phyloP scores from a whole-genome alignment of 2,329 filamentous ascomycete species.

The Acarospora socialis region DNA sequence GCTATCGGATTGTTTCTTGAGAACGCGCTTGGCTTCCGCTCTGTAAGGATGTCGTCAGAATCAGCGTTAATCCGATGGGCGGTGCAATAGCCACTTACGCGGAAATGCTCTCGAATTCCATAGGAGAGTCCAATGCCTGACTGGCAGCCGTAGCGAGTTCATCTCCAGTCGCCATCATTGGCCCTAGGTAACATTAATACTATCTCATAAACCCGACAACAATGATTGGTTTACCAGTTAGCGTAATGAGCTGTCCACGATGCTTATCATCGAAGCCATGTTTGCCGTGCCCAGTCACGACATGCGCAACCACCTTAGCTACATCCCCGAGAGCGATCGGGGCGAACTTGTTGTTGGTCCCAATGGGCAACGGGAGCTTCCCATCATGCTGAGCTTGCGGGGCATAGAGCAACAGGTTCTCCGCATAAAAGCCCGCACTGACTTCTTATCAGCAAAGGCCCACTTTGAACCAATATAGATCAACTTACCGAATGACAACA shows the following conservation, averaged over 20 bases:
- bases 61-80: neutral
- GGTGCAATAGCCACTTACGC: conserved; percentile 21
- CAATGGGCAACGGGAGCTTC: conserved; percentile 33
- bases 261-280: conserved; percentile 37
- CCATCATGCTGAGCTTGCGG: conserved; percentile 32
- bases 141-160: conserved; percentile 34
- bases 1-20: conserved; percentile 24
- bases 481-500: conserved; percentile 31
- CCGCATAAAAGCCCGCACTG: conserved; percentile 37
- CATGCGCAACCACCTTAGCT: conserved; percentile 34
- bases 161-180: conserved; percentile 32
- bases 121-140: conserved; percentile 28
- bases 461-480: neutral
- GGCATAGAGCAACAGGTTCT: conserved; percentile 37
- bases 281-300: conserved; percentile 33
- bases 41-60: conserved; percentile 8
- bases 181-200: conserved; percentile 21
- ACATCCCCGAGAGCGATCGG: conserved; percentile 38
- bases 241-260: conserved; percentile 38
- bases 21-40: conserved; percentile 23
- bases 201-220: neutral
- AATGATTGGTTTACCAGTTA: conserved; percentile 27
- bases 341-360: conserved; percentile 35
- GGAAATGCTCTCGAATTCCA: conserved; percentile 34
- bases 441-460: neutral